Percentiles rank a stretch among this genome's conserved stretches.
These are phyloP conservation scores for Blastobotrys parvus DNA, from an alignment of 805 yeast species.

Conservation along the genomic window DNA sequence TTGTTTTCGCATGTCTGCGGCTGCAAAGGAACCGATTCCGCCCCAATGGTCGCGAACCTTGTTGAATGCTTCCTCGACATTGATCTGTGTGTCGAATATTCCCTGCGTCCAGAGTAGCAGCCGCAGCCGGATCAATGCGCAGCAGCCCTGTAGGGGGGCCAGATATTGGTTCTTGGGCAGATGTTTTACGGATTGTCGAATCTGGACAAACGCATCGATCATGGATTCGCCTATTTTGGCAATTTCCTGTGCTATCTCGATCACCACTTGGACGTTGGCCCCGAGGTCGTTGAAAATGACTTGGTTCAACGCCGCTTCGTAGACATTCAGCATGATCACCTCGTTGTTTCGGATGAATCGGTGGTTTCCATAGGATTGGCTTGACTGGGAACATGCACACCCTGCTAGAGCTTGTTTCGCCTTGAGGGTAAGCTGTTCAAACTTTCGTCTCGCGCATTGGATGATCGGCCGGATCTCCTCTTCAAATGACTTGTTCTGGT, in stretches of 20 bases:
- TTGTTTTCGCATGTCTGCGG: background rate
- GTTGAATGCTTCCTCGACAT: constrained; percentile 19
- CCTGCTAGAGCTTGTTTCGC: background rate
- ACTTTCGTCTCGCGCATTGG: background rate
- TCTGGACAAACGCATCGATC: background rate
- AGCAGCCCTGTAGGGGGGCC: constrained; percentile 16
- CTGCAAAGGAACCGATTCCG: background rate
- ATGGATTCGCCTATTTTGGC: background rate
- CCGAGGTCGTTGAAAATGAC: background rate
- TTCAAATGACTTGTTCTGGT: background rate
- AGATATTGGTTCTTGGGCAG: constrained; percentile 14
- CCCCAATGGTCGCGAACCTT: constrained; percentile 22
- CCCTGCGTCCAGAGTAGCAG: constrained; percentile 11
- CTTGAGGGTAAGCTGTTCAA: background rate
- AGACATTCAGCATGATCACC: background rate
- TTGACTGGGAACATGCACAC: too few relatives aligned
- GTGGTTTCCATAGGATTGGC: too few relatives aligned
- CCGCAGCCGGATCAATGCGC: constrained; percentile 12
- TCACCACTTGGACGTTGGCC: background rate
- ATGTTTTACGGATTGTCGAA: background rate
- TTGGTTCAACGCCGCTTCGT: constrained; percentile 1
- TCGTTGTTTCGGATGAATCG: background rate
- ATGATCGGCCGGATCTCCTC: background rate
- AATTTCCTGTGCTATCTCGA: background rate
- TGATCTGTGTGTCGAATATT: constrained; percentile 13